Evolutionary conservation across 257 asterid species (phyloP), one percentile per base, ranked within the genome.

Genomic region (Lycium barbarum): DNA sequence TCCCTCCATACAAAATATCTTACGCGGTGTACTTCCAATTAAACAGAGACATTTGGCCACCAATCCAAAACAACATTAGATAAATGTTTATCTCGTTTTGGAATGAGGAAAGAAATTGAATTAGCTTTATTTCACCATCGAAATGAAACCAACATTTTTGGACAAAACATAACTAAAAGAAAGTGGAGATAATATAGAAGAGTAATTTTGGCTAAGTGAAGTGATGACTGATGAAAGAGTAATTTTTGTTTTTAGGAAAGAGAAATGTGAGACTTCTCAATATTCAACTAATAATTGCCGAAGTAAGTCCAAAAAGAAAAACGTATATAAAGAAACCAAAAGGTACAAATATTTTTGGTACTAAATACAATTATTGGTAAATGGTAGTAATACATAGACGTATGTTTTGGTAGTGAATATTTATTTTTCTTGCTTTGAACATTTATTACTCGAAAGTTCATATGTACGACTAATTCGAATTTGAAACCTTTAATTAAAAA

Each of bases 71-170:
- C 4, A 17, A 18, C 65, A 59, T 59, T 59, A 18, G 12, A 59
- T 59, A 59, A 66, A 66, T 66, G 73, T 66, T 65, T 65, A 65
- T 33, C 72, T 65, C 72, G 45, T 26, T 66, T 66, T 66, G 73
- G 20, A 63, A 63, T n/a, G 7, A 18, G 17, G 40, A 22, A 63
- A 4, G 8, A 63, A 63, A 9, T 63, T 10, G 17, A 22, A 11
- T 63, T 63, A 20, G 36, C 14, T 9, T 62, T 70, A 40, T 40
- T 40, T 40, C 45, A 40, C 45, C 5, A 40, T 40, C 45, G 45
- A 40, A 2, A 40, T 40, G 45, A 40, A 40, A 40, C 5, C 45
- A 40, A 40, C 45, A 40, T 40, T 40, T 40, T 40, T 40, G 45
- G 5, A 40, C 45, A 40, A 40, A 38, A 40, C 45, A 40, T 40